A percentile compares a stretch with the other conserved stretches of the same genome.
Evolutionary conservation across 352 stramenopile genomes (phyloP).

Genomic region (Phytophthora foliorum): DNA sequence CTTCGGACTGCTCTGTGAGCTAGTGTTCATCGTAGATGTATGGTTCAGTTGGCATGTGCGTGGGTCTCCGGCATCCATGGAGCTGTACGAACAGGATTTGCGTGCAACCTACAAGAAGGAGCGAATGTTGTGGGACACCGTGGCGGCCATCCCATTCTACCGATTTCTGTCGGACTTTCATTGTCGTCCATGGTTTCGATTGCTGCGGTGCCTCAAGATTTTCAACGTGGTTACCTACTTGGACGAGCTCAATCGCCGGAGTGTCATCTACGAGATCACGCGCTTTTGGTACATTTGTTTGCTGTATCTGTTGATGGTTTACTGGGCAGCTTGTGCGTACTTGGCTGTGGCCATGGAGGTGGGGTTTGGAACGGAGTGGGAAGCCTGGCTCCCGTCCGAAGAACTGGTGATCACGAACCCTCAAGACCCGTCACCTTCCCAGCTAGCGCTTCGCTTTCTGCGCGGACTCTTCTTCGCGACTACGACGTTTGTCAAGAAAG

Average conservation of each 20-base stretch:
- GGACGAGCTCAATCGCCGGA: constrained; percentile 67
- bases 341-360: constrained; percentile 46
- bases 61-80: constrained; percentile 44
- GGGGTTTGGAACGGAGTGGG: constrained; percentile 61
- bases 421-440: constrained; percentile 33
- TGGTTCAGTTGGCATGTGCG: constrained; percentile 57
- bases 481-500: constrained; percentile 58
- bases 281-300: constrained; percentile 63
- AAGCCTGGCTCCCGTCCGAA: constrained; percentile 57
- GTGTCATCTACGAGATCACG: constrained; percentile 60
- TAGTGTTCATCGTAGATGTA: constrained; percentile 57
- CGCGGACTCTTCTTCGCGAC: constrained; percentile 55
- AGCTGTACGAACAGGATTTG: constrained; percentile 60
- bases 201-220: constrained; percentile 60
- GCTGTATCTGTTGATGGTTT: constrained; percentile 69
- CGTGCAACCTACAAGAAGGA: constrained; percentile 47
- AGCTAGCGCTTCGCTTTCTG: constrained; percentile 47
- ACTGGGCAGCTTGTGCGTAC: constrained; percentile 67
- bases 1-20: constrained; percentile 44
- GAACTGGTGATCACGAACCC: constrained; percentile 41
- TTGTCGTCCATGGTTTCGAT: constrained; percentile 35
- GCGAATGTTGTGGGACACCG: constrained; percentile 52
- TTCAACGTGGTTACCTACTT: constrained; percentile 64
- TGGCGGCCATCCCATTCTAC: constrained; percentile 53
- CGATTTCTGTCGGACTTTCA: constrained; percentile 49